Evolutionary conservation across 1,284 basidiomycete species (phyloP).

Genomic region (Xanthoconium separans): DNA sequence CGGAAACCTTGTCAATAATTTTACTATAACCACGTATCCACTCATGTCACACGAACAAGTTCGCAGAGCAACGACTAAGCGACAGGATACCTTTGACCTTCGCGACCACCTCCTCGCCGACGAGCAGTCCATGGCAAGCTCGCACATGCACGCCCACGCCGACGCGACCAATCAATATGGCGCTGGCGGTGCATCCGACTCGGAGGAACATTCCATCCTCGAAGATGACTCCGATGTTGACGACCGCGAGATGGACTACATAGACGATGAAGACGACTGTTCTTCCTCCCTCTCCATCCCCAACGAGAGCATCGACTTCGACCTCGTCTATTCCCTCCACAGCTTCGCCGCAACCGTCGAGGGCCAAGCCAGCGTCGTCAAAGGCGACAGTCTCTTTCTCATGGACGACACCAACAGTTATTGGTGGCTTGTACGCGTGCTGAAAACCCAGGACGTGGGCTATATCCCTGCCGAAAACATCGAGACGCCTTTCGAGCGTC

Average conservation of each 20-base stretch:
- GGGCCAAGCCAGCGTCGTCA: conserved; percentile 95
- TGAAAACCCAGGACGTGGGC: conserved; percentile 98
- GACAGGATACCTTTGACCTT: conserved; percentile 71
- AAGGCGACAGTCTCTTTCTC: conserved; percentile 90
- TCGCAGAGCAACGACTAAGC: conserved; percentile 25
- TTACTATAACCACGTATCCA: conserved; percentile 4
- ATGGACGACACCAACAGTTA: conserved; percentile 98
- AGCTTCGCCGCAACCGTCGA: conserved; percentile 96
- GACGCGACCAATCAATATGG: conserved; percentile 45
- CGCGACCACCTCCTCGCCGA: conserved; percentile 64
- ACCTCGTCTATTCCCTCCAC: conserved; percentile 86
- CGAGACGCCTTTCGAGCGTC: conserved; percentile 95
- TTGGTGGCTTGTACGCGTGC: conserved; percentile 96
- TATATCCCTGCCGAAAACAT: conserved; percentile 99
- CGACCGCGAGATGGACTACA: conserved; percentile 59
- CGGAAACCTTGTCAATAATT: not conserved
- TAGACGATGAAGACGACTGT: conserved; percentile 70
- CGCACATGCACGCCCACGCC: conserved; percentile 56
- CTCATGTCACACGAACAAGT: conserved; percentile 31
- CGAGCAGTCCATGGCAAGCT: conserved; percentile 44
- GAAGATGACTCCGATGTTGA: conserved; percentile 77
- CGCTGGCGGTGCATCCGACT: conserved; percentile 47
- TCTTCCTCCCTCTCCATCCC: conserved; percentile 85
- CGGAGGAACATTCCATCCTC: conserved; percentile 74
- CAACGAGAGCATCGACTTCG: conserved; percentile 89